Base-by-base conservation (phyloP, 371 early-diverging fungal species). In the Paraphysoderma sedebokerense region DNA sequence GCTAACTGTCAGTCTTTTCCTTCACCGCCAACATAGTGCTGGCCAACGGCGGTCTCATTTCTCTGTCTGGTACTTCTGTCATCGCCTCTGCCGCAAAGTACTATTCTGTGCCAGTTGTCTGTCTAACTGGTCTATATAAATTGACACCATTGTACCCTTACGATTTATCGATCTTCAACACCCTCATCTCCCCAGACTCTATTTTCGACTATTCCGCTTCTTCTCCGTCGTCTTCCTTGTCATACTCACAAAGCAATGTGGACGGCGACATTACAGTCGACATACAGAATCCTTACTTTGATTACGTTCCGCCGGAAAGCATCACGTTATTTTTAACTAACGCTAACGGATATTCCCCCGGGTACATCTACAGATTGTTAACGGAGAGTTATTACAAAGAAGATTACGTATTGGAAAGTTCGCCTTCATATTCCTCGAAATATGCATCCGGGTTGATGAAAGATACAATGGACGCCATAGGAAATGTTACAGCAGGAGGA, bases 11-110 rank as follows among this genome's bases (percentile, higher is more conserved):
- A 4, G 30, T 32, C 37, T 47, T 45, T n/a, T 36, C 32, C 32
- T 6, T 11, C 45, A 30, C 49, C 20, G 42, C 6, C n/a, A 45
- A 17, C 13, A n/a, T 29, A 74, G 90, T 92, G 15, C 69, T 89
- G 30, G 91, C 89, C 35, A 90, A 93, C 60, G 97, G 95, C 48
- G 92, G 87, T 1, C 54, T 93, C 29, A 79, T 93, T 1, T 79
- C 92, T 23, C 70, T 77, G 8, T 67, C 79, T 31, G 95, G 95
- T 17, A 77, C 82, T 37, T 80, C 81, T 39, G 67, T 78, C 51
- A 62, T 91, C 32, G 92, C 92, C 3, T 76, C 82, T 17, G 88
- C 92, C 9, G 97, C 97, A 2, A 86, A 85, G 45, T 80, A 88
- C 55, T 86, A 91, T 56, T 73, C 85, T 3, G 84, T 81, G 15